Percentiles rank a stretch among this genome's conserved stretches.
These are phyloP conservation scores for Phaseolus coccineus DNA, from an alignment of 331 rosid species.

Conservation along the genomic window DNA sequence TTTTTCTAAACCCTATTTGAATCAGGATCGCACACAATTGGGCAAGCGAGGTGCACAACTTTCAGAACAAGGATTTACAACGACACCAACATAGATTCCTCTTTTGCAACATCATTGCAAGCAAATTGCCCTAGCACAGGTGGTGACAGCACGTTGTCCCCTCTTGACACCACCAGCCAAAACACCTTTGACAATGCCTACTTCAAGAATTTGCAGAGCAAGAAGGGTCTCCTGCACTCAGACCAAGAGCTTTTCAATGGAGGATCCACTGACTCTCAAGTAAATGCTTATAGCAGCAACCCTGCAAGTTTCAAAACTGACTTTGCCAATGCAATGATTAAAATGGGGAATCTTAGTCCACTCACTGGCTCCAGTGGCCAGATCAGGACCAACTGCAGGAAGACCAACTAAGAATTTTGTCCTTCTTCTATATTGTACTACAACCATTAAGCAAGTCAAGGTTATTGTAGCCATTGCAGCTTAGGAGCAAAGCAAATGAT, in stretches of 20 bases:
- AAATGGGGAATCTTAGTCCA: conserved; percentile 80
- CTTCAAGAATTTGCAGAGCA: conserved; percentile 56
- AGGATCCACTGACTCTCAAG: conserved; percentile 70
- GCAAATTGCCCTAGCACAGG: conserved; percentile 67
- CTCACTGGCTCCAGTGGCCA: conserved; percentile 78
- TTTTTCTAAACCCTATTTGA: neutral
- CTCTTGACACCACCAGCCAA: conserved; percentile 60
- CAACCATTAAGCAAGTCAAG: neutral
- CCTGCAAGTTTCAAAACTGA: conserved; percentile 53
- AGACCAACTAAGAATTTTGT: conserved; percentile 25
- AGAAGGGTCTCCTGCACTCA: conserved; percentile 76
- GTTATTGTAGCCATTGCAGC: conserved; percentile 4
- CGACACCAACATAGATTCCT: conserved; percentile 63
- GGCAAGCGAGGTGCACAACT: conserved; percentile 59
- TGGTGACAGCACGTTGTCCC: conserved; percentile 58
- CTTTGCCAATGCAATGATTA: conserved; percentile 74
- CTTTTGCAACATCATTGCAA: conserved; percentile 56
- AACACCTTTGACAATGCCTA: conserved; percentile 70
- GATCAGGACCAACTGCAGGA: conserved; percentile 65
- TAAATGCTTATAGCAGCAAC: conserved; percentile 50
- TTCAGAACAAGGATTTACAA: conserved; percentile 67
- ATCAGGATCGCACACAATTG: conserved; percentile 76
- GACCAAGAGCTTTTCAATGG: conserved; percentile 74
- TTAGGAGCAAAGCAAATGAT: conserved; percentile 14
- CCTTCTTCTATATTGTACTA: neutral